phyloP scores from a whole-genome alignment of 257 asterid species.

The Fraxinus pennsylvanica region DNA sequence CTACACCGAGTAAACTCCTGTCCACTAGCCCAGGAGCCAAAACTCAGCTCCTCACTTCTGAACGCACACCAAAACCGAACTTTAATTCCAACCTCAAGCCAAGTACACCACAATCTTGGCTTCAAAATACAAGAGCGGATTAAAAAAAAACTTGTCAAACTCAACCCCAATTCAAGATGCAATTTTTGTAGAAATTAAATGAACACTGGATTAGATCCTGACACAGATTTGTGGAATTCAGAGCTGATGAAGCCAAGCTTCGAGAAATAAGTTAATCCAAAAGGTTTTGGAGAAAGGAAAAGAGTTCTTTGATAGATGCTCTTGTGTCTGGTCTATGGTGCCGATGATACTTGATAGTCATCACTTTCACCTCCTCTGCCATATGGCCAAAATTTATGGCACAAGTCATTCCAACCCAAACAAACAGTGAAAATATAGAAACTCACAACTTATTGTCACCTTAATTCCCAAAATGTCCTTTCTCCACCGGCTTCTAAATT shows the following conservation, averaged over 20 bases:
- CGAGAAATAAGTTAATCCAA: constrained; percentile 24
- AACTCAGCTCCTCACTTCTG: constrained; percentile 22
- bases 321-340: constrained; percentile 25
- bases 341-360: constrained; percentile 32
- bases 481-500: constrained; percentile 7
- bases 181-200: constrained; percentile 9
- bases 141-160: constrained; percentile 9
- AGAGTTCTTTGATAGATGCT: constrained; percentile 19
- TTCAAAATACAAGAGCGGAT: neutral
- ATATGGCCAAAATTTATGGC: constrained; percentile 35
- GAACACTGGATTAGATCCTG: constrained; percentile 12
- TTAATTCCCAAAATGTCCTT: neutral
- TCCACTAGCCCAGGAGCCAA: constrained; percentile 19
- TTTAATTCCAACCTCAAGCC: constrained; percentile 26
- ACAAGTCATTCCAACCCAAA: constrained; percentile 32
- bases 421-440: constrained; percentile 5
- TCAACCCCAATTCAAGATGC: constrained; percentile 22
- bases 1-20: constrained; percentile 35
- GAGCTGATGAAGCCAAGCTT: constrained; percentile 24
- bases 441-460: constrained; percentile 21
- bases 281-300: constrained; percentile 22
- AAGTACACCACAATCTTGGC: constrained; percentile 2
- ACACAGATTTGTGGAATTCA: constrained; percentile 22
- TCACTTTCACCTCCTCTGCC: constrained; percentile 35
- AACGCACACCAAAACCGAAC: constrained; percentile 3